phyloP scores from a whole-genome alignment of 78 protist species.

The Thecamonas trahens region DNA sequence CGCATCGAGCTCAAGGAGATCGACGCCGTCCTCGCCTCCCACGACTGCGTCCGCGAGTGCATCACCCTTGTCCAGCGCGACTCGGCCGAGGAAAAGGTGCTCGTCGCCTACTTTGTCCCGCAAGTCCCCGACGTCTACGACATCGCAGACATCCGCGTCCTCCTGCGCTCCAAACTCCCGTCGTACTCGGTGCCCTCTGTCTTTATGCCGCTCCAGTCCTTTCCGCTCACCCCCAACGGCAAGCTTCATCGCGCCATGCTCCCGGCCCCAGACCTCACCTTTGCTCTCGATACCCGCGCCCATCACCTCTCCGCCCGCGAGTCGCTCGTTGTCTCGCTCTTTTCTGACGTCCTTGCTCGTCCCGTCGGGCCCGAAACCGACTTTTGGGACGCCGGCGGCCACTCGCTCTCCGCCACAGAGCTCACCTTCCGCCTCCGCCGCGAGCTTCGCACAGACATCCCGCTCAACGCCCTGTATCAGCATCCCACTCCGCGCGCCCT shows the following conservation, averaged over 20 bases:
- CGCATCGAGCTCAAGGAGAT: conserved; percentile 69
- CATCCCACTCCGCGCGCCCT: conserved; percentile 24
- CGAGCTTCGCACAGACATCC: conserved; percentile 9
- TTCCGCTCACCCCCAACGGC: conserved; percentile 72
- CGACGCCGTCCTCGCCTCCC: conserved; percentile 21
- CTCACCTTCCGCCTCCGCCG: conserved; percentile 16
- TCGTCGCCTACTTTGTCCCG: conserved; percentile 45
- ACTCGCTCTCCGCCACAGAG: conserved; percentile 35
- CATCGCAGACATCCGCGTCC: conserved; percentile 1
- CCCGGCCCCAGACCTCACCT: conserved; percentile 44
- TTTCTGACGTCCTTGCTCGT: background rate
- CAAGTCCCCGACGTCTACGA: background rate
- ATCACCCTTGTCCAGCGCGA: background rate
- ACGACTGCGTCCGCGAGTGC: conserved; percentile 1
- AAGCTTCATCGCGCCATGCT: conserved; percentile 31
- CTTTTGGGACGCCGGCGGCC: conserved; percentile 65
- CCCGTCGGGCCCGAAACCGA: conserved; percentile 17
- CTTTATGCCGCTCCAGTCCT: conserved; percentile 6
- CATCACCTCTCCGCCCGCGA: background rate
- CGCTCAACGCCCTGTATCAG: conserved; percentile 32
- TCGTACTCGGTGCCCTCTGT: conserved; percentile 16
- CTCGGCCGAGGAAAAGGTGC: conserved; percentile 26
- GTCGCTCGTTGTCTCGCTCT: background rate
- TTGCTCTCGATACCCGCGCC: background rate
- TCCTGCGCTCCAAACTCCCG: conserved; percentile 40